Percentiles rank a stretch among this genome's conserved stretches.
Evolutionary conservation across 202 grass and related monocot species (phyloP).

Genomic region (Schoenoplectus tabernaemontani): DNA sequence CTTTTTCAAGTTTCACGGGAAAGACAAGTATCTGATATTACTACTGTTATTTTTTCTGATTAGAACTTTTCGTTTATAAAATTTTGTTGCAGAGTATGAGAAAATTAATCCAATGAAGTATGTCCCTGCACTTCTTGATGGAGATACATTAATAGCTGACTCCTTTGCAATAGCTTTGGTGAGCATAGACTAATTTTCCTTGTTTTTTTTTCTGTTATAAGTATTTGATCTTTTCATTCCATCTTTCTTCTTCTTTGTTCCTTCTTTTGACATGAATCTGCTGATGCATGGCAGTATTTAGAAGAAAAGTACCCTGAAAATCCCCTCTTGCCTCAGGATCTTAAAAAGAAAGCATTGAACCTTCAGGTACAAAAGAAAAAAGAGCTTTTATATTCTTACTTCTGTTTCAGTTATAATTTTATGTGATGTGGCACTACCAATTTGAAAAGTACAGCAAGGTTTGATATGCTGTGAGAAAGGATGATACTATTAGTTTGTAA

Average conservation of each 20-base stretch:
- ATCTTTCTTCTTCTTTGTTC: neutral
- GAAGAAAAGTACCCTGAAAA: slow-evolving; percentile 69
- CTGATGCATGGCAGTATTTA: slow-evolving; percentile 49
- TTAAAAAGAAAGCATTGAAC: slow-evolving; percentile 78
- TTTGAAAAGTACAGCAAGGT: neutral
- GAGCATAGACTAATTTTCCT: slow-evolving; percentile 3
- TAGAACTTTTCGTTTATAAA: neutral
- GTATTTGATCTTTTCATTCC: neutral
- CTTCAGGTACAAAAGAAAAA: slow-evolving; percentile 47
- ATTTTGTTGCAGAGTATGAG: slow-evolving; percentile 46
- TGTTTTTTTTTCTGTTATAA: neutral
- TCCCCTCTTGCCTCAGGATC: slow-evolving; percentile 68
- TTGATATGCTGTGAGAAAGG: neutral
- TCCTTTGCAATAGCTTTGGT: slow-evolving; percentile 70
- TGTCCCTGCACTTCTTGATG: slow-evolving; percentile 53
- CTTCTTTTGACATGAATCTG: neutral
- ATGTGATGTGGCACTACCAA: neutral
- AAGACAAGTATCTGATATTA: neutral
- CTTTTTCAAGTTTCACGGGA: neutral
- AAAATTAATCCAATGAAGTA: slow-evolving; percentile 82
- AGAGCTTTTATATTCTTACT: neutral
- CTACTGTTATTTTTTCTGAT: neutral
- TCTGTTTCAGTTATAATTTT: neutral
- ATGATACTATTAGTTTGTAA: neutral
- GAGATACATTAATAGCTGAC: slow-evolving; percentile 36